phyloP scores from a whole-genome alignment of 2,329 filamentous ascomycete genomes.

The Hirsutella thompsonii region DNA sequence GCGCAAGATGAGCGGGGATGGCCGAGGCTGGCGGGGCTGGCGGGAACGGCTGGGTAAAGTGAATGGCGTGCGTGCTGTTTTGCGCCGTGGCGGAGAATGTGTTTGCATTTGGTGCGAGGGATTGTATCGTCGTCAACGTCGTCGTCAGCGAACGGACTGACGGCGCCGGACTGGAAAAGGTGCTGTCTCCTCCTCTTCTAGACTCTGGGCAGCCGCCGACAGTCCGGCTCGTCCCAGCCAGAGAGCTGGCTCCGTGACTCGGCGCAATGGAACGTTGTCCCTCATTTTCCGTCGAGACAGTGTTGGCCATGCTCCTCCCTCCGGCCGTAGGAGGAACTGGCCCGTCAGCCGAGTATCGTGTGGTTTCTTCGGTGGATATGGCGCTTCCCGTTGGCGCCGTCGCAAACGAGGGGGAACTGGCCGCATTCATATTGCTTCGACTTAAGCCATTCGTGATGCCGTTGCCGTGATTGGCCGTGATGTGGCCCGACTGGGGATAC shows the following conservation, averaged over 20 bases:
- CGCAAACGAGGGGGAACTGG: constrained; percentile 41
- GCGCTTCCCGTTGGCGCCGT: constrained; percentile 41
- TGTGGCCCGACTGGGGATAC: constrained; percentile 70
- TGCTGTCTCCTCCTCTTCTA: constrained; percentile 59
- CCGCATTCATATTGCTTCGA: constrained; percentile 15
- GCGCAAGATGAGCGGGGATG: constrained; percentile 56
- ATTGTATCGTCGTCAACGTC: constrained; percentile 77
- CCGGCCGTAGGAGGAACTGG: constrained; percentile 45
- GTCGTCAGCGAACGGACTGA: constrained; percentile 72
- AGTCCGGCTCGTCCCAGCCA: constrained; percentile 63
- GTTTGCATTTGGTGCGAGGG: constrained; percentile 46
- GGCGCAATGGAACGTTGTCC: constrained; percentile 63
- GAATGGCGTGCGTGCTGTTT: constrained; percentile 36
- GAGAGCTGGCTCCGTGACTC: constrained; percentile 55
- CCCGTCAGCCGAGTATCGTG: constrained; percentile 47
- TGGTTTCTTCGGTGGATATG: constrained; percentile 45
- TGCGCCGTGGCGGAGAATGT: constrained; percentile 17
- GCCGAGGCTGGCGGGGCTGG: constrained; percentile 54
- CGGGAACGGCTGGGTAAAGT: constrained; percentile 55
- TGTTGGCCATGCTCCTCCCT: constrained; percentile 63
- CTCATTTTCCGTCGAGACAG: constrained; percentile 73
- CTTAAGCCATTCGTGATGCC: constrained; percentile 9
- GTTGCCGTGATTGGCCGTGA: constrained; percentile 18
- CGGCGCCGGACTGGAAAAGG: constrained; percentile 71
- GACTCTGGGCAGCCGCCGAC: constrained; percentile 52